Evolutionary conservation across 2,329 filamentous ascomycete genomes (phyloP).

Genomic region (Aureobasidium zeae): DNA sequence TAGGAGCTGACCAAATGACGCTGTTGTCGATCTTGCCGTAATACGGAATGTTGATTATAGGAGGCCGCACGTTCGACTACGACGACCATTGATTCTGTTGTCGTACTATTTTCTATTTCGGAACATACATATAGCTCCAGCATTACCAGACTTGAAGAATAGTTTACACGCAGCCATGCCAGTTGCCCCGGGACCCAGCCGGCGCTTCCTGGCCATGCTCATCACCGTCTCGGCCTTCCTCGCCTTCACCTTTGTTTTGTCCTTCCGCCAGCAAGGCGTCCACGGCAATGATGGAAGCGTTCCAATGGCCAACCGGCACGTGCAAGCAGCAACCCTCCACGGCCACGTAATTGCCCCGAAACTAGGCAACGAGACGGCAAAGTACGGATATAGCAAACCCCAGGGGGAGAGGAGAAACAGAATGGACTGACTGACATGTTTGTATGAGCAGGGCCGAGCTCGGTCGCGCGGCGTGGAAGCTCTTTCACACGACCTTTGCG

Average conservation of each 20-base stretch:
- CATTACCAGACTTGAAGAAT: no score
- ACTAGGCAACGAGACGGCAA: slow-evolving; percentile 71
- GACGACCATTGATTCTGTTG: no score
- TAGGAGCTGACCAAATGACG: no score
- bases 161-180: slow-evolving; percentile 16
- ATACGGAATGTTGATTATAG: no score
- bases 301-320: slow-evolving; percentile 22
- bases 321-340: slow-evolving; percentile 35
- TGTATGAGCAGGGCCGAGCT: slow-evolving; percentile 48
- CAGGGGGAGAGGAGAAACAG: no score
- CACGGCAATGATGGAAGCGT: slow-evolving; percentile 2
- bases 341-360: slow-evolving; percentile 70
- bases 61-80: no score
- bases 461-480: slow-evolving; percentile 56
- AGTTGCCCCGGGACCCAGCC: slow-evolving; percentile 20
- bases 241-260: slow-evolving; percentile 50
- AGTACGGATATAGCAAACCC: no score
- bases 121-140: no score
- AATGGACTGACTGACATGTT: background rate
- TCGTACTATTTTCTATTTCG: no score
- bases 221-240: slow-evolving; percentile 48
- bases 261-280: slow-evolving; percentile 40
- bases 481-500: slow-evolving; percentile 58
- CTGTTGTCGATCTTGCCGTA: no score
- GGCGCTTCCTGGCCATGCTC: slow-evolving; percentile 37